A percentile compares a stretch with the other conserved stretches of the same genome.
Conservation (phyloP, 1,284 basidiomycete genomes). For the Irpex sp. region DNA sequence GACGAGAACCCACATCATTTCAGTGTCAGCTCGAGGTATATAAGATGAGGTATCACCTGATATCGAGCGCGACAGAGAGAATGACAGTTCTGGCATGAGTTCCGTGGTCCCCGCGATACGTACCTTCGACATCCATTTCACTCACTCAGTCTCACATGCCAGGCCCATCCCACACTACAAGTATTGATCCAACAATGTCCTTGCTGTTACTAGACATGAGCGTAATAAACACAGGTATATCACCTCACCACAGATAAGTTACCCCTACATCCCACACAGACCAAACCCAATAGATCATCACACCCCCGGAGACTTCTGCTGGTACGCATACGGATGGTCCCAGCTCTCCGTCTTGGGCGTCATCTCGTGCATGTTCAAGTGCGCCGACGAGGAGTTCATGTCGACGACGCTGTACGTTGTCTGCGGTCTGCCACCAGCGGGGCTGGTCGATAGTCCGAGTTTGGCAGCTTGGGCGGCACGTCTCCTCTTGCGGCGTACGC, state of each 20-base stretch:
- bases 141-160: not conserved
- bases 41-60: no score
- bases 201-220: not conserved
- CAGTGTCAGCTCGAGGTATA: not conserved
- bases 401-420: slow-evolving; percentile 8
- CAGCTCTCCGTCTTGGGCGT: slow-evolving; percentile 4
- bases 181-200: not conserved
- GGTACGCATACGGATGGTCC: slow-evolving; percentile 5
- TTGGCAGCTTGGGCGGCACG: slow-evolving; percentile 16
- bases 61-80: no score
- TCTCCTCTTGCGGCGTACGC: slow-evolving; percentile 39
- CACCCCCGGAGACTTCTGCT: not conserved
- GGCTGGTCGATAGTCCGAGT: slow-evolving; percentile 10
- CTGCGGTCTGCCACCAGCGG: not conserved
- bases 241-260: not conserved
- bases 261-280: not conserved
- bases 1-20: not conserved
- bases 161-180: not conserved
- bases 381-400: slow-evolving; percentile 2
- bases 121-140: not conserved
- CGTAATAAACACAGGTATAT: not conserved
- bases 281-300: not conserved
- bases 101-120: not conserved
- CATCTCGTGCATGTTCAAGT: slow-evolving; percentile 14
- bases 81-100: not conserved